Percentiles rank a stretch among this genome's conserved stretches.
These are phyloP conservation scores for Rhodotorula graminis DNA, from an alignment of 768 basidiomycete genomes.

Conservation along the genomic window DNA sequence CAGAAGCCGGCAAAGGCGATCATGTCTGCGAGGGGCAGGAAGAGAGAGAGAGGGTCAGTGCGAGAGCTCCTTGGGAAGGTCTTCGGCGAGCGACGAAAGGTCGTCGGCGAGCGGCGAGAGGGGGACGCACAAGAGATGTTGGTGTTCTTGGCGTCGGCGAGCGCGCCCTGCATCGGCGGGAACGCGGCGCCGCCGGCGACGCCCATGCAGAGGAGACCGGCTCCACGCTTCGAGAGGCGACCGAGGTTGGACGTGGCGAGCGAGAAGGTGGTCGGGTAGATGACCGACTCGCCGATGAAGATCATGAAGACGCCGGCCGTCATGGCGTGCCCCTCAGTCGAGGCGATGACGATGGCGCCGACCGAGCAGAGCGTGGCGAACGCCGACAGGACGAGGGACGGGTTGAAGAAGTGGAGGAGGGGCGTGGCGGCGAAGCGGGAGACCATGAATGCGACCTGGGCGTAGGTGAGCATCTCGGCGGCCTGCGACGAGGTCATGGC, in stretches of 20 bases:
- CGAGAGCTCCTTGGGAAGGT: neutral
- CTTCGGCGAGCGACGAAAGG: too few species aligned
- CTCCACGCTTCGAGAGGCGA: slow-evolving; percentile 40
- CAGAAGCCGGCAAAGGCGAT: neutral
- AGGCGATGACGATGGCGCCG: slow-evolving; percentile 41
- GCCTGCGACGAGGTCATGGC: neutral
- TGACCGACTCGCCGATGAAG: slow-evolving; percentile 42
- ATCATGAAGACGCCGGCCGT: slow-evolving; percentile 43
- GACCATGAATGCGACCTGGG: slow-evolving; percentile 34
- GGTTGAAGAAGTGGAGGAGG: slow-evolving; percentile 32
- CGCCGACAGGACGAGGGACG: slow-evolving; percentile 37
- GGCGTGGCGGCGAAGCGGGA: slow-evolving; percentile 38
- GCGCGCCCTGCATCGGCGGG: slow-evolving; percentile 47
- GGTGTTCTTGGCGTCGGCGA: slow-evolving; percentile 42
- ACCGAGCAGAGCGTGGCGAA: slow-evolving; percentile 36
- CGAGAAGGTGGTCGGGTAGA: slow-evolving; percentile 34
- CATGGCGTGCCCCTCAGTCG: slow-evolving; percentile 36
- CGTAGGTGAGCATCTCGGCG: slow-evolving; percentile 17
- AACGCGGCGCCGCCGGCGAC: slow-evolving; percentile 39
- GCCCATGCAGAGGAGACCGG: slow-evolving; percentile 43
- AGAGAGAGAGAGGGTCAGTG: neutral
- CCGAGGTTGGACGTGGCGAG: slow-evolving; percentile 35
- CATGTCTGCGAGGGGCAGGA: neutral
- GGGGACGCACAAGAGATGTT: slow-evolving; percentile 9
- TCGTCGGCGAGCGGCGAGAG: too few species aligned